Base-by-base conservation (phyloP, 2,329 filamentous ascomycete species). In the Ascosphaera aggregata region DNA sequence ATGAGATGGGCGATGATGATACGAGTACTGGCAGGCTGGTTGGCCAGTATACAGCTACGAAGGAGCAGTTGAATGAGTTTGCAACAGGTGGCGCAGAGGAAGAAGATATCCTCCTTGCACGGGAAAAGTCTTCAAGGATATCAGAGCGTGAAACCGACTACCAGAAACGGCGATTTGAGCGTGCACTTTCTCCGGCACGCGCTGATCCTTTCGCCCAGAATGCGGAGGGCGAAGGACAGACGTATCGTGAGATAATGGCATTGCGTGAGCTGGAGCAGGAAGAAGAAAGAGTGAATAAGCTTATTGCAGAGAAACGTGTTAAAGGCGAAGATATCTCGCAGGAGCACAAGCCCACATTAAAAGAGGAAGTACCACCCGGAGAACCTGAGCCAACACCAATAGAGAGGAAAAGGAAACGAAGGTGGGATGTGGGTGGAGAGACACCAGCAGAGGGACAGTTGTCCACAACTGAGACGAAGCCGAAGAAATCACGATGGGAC, bases 111-210 rank as follows among this genome's bases (percentile, higher is more conserved):
- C 65, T 98, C 44, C 68, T 84, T 38, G 80, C 78, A 35, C 73
- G 76, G 48, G 89, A 95, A 64, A 80, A 86, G 60, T 80, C 82
- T 55, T 84, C 79, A 42, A 76, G 86, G 49, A 95, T 98, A 52
- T 67, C 76, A 43, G 86, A 91, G 54, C 78, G 89, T 51, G 86
- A 95, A 64, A 91, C 84, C 45, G 86, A 95, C 53, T 98, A 98
- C 55, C 91, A 98, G 61, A 93, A 92, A 61, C 80, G 85, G 47
- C 75, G 85, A 43, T 91, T 92, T 57, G 76, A 93, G 54, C 82
- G 89, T 44, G 75, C 72, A 39, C 66, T 95, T 45, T 89, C 82
- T 17, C 84, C 85, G 3, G 84, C 80, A 7, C 75, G 82, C 51
- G 80, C 76, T 44, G 84, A 93, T 54, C 76, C 82, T 20, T 92